These are phyloP conservation scores for Puccinia polysora DNA, from an alignment of 1,284 basidiomycete genomes.

Conservation along the genomic window DNA sequence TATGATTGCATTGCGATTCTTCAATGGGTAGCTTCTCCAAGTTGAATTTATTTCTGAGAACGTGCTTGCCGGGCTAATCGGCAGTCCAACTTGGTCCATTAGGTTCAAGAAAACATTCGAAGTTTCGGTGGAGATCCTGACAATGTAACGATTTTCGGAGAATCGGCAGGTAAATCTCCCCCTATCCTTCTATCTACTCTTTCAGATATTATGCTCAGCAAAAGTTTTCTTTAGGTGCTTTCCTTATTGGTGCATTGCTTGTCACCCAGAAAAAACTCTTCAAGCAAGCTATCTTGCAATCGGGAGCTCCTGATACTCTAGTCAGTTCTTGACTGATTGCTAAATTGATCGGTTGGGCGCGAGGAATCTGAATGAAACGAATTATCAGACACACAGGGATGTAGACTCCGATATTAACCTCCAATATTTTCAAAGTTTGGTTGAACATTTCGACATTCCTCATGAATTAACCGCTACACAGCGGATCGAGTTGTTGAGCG, in stretches of 20 bases:
- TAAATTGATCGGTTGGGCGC: not conserved
- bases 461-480: not conserved
- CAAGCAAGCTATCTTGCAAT: constrained; percentile 32
- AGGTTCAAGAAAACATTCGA: constrained; percentile 36
- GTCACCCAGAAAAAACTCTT: constrained; percentile 29
- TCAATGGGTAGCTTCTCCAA: constrained; percentile 15
- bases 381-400: not conserved
- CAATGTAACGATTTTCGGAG: constrained; percentile 39
- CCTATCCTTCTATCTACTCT: not conserved
- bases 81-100: not conserved
- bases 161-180: constrained; percentile 25
- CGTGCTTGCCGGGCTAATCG: not conserved
- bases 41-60: not conserved
- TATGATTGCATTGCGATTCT: constrained; percentile 35
- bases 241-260: constrained; percentile 13
- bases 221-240: not conserved
- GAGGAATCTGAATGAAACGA: not conserved
- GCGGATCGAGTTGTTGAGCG: not conserved
- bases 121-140: constrained; percentile 35
- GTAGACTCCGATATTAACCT: too few relatives aligned
- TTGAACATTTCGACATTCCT: not conserved
- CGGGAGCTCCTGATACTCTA: constrained; percentile 12
- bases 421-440: too few relatives aligned
- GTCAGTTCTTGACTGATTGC: constrained; percentile 13
- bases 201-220: not conserved